phyloP scores from a whole-genome alignment of 805 yeast genomes.

The Millerozyma miso region DNA sequence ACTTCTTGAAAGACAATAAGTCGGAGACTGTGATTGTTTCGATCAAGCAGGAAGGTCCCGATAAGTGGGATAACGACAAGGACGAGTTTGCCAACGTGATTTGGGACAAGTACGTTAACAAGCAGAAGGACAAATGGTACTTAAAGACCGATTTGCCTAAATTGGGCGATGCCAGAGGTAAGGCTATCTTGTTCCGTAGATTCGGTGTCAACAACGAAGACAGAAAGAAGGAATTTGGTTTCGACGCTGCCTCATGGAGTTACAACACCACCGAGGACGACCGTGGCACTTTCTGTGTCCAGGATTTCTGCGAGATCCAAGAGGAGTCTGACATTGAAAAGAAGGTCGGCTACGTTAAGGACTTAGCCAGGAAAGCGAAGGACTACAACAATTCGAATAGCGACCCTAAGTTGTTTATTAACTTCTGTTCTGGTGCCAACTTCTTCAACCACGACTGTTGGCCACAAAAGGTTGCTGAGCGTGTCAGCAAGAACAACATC shows the following conservation, averaged over 20 bases:
- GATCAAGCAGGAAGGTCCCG: slow-evolving; percentile 70
- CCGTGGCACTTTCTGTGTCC: slow-evolving; percentile 58
- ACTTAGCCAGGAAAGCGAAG: slow-evolving; percentile 50
- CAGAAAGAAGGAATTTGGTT: slow-evolving; percentile 47
- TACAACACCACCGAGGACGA: slow-evolving; percentile 66
- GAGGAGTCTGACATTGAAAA: slow-evolving; percentile 47
- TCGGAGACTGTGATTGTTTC: slow-evolving; percentile 65
- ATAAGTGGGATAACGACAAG: slow-evolving; percentile 55
- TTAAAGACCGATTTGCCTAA: slow-evolving; percentile 53
- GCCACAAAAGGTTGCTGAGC: slow-evolving; percentile 65
- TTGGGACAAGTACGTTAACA: slow-evolving; percentile 53
- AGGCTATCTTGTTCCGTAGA: slow-evolving; percentile 61
- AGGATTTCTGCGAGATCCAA: slow-evolving; percentile 68
- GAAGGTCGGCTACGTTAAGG: slow-evolving; percentile 55
- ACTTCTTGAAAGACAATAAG: slow-evolving; percentile 47
- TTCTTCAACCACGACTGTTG: slow-evolving; percentile 68
- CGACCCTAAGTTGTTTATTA: slow-evolving; percentile 56
- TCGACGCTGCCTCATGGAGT: slow-evolving; percentile 64
- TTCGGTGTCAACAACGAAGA: slow-evolving; percentile 57
- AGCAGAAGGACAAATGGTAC: slow-evolving; percentile 55
- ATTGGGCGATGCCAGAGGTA: slow-evolving; percentile 63
- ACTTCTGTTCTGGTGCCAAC: slow-evolving; percentile 71
- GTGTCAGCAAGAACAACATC: slow-evolving; percentile 41
- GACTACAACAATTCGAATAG: slow-evolving; percentile 42
- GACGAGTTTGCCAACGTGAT: slow-evolving; percentile 64